Evolutionary conservation across 192 early-diverging fungal genomes (phyloP).

Genomic region (Blastocladiella britannica): DNA sequence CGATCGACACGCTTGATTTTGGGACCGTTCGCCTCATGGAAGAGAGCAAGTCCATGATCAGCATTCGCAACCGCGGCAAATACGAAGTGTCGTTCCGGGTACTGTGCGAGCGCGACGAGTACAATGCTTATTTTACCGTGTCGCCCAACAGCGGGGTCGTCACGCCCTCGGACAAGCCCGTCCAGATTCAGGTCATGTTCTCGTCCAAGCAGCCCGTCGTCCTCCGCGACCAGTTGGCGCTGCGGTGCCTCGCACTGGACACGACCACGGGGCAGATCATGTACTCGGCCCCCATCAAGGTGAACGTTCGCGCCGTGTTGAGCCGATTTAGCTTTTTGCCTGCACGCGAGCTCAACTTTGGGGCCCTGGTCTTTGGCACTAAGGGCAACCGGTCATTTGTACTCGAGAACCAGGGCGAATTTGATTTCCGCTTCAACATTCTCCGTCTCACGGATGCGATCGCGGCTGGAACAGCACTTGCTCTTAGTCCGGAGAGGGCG

Average conservation of each 20-base stretch:
- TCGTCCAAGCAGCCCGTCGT: constrained; percentile 9
- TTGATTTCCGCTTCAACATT: constrained; percentile 37
- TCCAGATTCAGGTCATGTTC: constrained; percentile 28
- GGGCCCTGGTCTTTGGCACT: constrained; percentile 30
- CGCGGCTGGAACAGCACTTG: too few relatives aligned
- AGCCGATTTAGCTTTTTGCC: constrained; percentile 32
- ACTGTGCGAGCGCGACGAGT: constrained; percentile 25
- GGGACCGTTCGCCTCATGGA: constrained; percentile 32
- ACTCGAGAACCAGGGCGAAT: constrained; percentile 39
- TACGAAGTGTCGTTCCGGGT: constrained; percentile 42
- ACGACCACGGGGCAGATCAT: background rate
- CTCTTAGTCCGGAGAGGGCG: too few relatives aligned
- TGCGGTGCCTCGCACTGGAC: background rate
- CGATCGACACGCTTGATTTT: constrained; percentile 35
- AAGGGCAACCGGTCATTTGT: constrained; percentile 30
- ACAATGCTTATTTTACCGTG: constrained; percentile 24
- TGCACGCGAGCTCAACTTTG: constrained; percentile 36
- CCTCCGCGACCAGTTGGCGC: background rate
- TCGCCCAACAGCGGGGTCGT: constrained; percentile 27
- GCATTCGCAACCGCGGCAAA: constrained; percentile 29
- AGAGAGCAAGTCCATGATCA: constrained; percentile 25
- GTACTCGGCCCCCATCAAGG: constrained; percentile 20
- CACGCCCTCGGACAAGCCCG: constrained; percentile 39
- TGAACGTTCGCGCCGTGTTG: constrained; percentile 30
- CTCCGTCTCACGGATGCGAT: constrained; percentile 20